Conservation (phyloP, 2,329 filamentous ascomycete genomes). For the Fusarium oxysporum region DNA sequence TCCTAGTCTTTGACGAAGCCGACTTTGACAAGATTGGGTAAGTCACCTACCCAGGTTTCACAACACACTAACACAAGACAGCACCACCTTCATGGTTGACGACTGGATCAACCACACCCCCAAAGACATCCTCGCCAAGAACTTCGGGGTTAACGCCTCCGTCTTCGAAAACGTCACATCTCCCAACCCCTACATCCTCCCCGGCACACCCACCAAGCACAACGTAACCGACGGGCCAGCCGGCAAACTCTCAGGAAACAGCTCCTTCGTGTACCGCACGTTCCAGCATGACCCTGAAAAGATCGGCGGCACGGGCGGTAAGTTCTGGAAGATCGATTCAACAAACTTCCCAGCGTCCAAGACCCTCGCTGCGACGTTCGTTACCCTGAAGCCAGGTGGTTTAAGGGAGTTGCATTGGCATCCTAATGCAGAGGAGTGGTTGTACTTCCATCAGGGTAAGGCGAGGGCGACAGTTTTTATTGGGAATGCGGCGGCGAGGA, state of each 20-base stretch:
- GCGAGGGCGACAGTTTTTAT: slow-evolving; percentile 74
- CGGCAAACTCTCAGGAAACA: slow-evolving; percentile 64
- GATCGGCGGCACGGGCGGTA: slow-evolving; percentile 71
- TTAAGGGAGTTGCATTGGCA: slow-evolving; percentile 78
- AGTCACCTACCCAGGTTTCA: slow-evolving; percentile 10
- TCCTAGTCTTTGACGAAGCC: slow-evolving; percentile 74
- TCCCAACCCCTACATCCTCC: slow-evolving; percentile 71
- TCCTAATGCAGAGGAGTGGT: slow-evolving; percentile 76
- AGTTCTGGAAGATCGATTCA: slow-evolving; percentile 73
- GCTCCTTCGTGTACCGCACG: slow-evolving; percentile 71
- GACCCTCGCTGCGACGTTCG: slow-evolving; percentile 73
- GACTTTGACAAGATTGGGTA: slow-evolving; percentile 73
- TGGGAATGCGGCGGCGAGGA: slow-evolving; percentile 69
- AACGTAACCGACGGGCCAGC: slow-evolving; percentile 54
- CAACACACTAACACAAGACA: slow-evolving; percentile 37
- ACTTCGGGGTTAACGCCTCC: slow-evolving; percentile 71
- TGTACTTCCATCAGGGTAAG: slow-evolving; percentile 74
- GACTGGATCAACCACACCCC: slow-evolving; percentile 78
- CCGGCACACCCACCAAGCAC: slow-evolving; percentile 62
- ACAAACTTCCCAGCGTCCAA: slow-evolving; percentile 74
- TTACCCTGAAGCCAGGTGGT: slow-evolving; percentile 71
- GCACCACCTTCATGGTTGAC: slow-evolving; percentile 77
- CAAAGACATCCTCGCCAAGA: slow-evolving; percentile 71
- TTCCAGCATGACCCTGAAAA: slow-evolving; percentile 65
- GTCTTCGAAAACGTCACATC: slow-evolving; percentile 69